Base-by-base conservation (phyloP, 2,329 filamentous ascomycete genomes). In the Hypoxylon sp. region DNA sequence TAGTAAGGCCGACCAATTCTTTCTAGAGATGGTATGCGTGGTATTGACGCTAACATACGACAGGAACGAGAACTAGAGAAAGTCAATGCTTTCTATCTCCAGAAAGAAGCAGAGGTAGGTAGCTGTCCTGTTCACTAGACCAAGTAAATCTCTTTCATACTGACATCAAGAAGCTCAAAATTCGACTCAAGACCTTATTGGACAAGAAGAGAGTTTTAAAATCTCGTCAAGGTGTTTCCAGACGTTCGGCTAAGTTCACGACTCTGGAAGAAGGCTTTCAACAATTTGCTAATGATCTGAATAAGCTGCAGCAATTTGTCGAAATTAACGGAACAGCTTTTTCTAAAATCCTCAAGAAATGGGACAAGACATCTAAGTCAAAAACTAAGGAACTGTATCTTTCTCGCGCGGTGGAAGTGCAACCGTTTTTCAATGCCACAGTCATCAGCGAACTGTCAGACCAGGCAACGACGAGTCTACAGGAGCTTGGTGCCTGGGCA, bases 361-460 rank as follows among this genome's bases (percentile, higher is more conserved):
- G 94, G 94, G 94, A 99, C 75, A 99, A 99, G 82, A 97, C 92
- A 1, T 97, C 93, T 62, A 99, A 97, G 80, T 97, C 93, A 41
- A 93, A 93, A 71, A 97, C 94, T 52, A 99, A 99, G 72, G 94
- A 97, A 74, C 82, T 97, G 29, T 99, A 97, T 69, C 85, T 99
- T 25, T 95, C 95, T 7, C 83, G 94, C 53, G 94, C 94, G 6
- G 93, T 99, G 57, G 94, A 99, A 71, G 92, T 97, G 5, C 94
- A 97, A 67, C 94, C 94, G 5, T 97, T 95, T 72, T 99, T 97
- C 80, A 97, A 99, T 72, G 87, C 93, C 34, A 90, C 95, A 60
- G 91, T 97, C 63, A 96, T 99, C 67, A 96, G 92, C 72, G 93
- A 96, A 67, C 81, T 99, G 7, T 97, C 94, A 3, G 94, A 99